These are phyloP conservation scores for Hericium rajendrae DNA, from an alignment of 768 basidiomycete species.

Conservation along the genomic window DNA sequence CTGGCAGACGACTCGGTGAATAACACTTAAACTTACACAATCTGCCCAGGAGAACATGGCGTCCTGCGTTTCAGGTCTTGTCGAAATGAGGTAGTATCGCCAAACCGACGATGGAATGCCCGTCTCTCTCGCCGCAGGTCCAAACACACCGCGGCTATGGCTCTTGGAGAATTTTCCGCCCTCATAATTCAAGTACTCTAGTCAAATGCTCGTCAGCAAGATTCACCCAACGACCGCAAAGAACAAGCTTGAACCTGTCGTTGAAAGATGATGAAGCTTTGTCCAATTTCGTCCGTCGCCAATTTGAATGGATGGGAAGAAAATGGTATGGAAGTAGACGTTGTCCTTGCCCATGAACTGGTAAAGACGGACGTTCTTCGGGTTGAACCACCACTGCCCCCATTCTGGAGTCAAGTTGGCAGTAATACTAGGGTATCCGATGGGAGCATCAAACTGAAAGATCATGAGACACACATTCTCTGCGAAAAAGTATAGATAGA, in stretches of 20 bases:
- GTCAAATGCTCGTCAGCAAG: background rate
- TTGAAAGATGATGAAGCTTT: constrained; percentile 85
- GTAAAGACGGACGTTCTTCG: constrained; percentile 79
- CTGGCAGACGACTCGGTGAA: background rate
- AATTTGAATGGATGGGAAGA: constrained; percentile 84
- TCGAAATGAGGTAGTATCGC: constrained; percentile 91
- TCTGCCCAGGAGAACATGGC: constrained; percentile 96
- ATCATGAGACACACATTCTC: background rate
- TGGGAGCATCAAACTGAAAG: constrained; percentile 84
- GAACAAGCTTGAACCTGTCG: constrained; percentile 59
- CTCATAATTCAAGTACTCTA: constrained; percentile 97
- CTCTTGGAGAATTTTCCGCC: constrained; percentile 99
- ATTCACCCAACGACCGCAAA: background rate
- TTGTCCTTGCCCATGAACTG: constrained; percentile 99
- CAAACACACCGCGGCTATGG: constrained; percentile 93
- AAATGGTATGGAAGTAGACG: constrained; percentile 96
- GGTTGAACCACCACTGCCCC: constrained; percentile 96
- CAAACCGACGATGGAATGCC: constrained; percentile 91
- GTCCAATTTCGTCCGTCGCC: constrained; percentile 93
- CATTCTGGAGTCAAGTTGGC: constrained; percentile 91
- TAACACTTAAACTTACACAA: constrained; percentile 48
- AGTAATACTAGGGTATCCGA: constrained; percentile 96
- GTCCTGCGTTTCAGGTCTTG: constrained; percentile 88
- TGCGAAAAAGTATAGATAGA: constrained; percentile 6
- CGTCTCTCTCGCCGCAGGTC: constrained; percentile 87